Evolutionary conservation across 2,329 filamentous ascomycete species (phyloP).

Genomic region (Cladophialophora psammophila): DNA sequence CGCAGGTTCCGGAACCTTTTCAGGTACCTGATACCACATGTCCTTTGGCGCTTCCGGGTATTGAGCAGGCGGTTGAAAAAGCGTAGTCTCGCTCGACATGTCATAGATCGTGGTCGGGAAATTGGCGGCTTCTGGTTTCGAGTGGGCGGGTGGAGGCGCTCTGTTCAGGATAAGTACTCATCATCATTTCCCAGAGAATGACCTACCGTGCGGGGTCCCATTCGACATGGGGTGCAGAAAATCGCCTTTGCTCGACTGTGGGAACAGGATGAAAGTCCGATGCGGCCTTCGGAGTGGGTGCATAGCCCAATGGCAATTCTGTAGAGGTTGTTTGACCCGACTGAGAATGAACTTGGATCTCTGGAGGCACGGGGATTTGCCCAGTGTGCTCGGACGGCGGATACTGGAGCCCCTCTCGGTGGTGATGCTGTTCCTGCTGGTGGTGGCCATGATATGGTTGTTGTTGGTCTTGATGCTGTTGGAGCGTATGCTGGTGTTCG

Average conservation of each 20-base stretch:
- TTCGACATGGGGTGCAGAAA: slow-evolving; percentile 65
- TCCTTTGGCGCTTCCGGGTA: slow-evolving; percentile 85
- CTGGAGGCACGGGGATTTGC: slow-evolving; percentile 29
- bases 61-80: slow-evolving; percentile 77
- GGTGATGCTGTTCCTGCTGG: slow-evolving; percentile 7
- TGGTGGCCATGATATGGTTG: neutral
- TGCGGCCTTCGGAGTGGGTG: slow-evolving; percentile 51
- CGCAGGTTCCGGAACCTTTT: slow-evolving; percentile 62
- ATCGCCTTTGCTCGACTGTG: slow-evolving; percentile 57
- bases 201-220: slow-evolving; percentile 69
- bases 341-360: slow-evolving; percentile 27
- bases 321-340: slow-evolving; percentile 42
- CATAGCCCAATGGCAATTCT: slow-evolving; percentile 54
- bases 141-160: slow-evolving; percentile 67
- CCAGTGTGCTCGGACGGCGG: slow-evolving; percentile 29
- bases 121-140: slow-evolving; percentile 83
- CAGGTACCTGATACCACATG: slow-evolving; percentile 86
- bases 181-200: slow-evolving; percentile 10
- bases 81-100: slow-evolving; percentile 78
- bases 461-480: neutral
- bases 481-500: neutral
- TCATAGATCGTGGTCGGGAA: slow-evolving; percentile 80
- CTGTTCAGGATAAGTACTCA: slow-evolving; percentile 51
- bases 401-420: slow-evolving; percentile 11
- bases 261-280: slow-evolving; percentile 53